These are phyloP conservation scores for Talaromyces sp. DNA, from an alignment of 2,329 filamentous ascomycete genomes.

Conservation along the genomic window DNA sequence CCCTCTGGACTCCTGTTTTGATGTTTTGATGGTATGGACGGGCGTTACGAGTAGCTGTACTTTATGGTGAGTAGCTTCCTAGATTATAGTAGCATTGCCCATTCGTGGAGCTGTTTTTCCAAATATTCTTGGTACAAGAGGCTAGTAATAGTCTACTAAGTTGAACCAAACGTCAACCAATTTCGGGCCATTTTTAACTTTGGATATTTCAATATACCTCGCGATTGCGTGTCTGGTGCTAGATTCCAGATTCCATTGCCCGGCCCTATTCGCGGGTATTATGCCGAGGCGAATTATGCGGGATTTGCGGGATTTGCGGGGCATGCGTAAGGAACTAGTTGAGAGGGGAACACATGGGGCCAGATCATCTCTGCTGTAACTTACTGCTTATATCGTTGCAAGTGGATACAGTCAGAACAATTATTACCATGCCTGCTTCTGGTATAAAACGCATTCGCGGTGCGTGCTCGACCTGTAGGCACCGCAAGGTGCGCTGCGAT, in stretches of 20 bases:
- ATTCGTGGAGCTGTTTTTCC: no score
- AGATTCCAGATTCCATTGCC: not conserved
- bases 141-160: no score
- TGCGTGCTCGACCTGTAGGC: conserved; percentile 28
- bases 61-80: no score
- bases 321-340: not conserved
- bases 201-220: no score
- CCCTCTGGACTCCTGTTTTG: no score
- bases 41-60: no score
- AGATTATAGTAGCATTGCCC: no score
- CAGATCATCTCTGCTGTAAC: not conserved
- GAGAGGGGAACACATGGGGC: not conserved
- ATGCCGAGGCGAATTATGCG: no score
- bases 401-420: not conserved
- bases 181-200: not conserved
- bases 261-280: no score
- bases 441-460: conserved; percentile 20
- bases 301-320: not conserved
- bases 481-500: conserved; percentile 28
- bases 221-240: not conserved
- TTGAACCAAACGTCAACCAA: not conserved
- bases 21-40: no score
- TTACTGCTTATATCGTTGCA: not conserved
- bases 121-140: no score
- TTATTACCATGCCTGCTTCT: conserved; percentile 10